These are phyloP conservation scores for Mycosphaerella sp. DNA, from an alignment of 2,329 filamentous ascomycete species.

Conservation along the genomic window DNA sequence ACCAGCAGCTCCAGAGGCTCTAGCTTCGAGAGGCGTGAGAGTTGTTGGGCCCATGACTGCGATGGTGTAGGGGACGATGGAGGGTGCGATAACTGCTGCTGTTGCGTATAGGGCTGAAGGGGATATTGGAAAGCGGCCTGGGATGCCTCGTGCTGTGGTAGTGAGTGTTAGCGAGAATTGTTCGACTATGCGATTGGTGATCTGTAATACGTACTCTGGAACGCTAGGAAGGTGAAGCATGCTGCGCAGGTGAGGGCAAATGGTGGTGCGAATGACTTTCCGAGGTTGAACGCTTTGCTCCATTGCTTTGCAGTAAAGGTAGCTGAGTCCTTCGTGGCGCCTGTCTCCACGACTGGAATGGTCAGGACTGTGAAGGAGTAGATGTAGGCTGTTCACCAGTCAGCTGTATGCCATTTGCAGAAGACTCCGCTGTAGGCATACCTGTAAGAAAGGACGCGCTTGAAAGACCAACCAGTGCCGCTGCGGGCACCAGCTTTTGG, in stretches of 20 bases:
- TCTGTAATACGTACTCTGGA: slow-evolving; percentile 15
- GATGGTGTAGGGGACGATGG: slow-evolving; percentile 28
- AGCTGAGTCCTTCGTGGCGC: slow-evolving; percentile 17
- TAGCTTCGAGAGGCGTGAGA: slow-evolving; percentile 17
- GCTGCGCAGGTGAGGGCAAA: slow-evolving; percentile 19
- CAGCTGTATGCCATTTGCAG: not conserved
- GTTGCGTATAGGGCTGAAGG: slow-evolving; percentile 21
- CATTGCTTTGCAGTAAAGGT: slow-evolving; percentile 25
- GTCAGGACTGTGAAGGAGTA: slow-evolving; percentile 18
- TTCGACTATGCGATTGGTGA: not conserved
- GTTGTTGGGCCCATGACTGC: slow-evolving; percentile 21
- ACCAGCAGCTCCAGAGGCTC: slow-evolving; percentile 13
- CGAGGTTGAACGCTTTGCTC: slow-evolving; percentile 21
- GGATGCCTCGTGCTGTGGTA: slow-evolving; percentile 7
- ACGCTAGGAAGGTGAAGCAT: slow-evolving; percentile 21
- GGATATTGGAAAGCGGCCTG: slow-evolving; percentile 14
- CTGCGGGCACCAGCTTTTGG: slow-evolving; percentile 18
- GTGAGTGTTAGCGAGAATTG: slow-evolving; percentile 1
- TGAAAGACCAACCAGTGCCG: slow-evolving; percentile 17
- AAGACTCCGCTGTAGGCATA: not conserved
- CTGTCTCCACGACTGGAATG: slow-evolving; percentile 21
- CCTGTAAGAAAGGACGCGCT: slow-evolving; percentile 18
- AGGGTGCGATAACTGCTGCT: slow-evolving; percentile 21
- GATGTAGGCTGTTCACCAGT: slow-evolving; percentile 16
- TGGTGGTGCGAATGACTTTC: slow-evolving; percentile 18